phyloP scores from a whole-genome alignment of 1,284 basidiomycete species.

The Cutaneotrichosporon mucoides region DNA sequence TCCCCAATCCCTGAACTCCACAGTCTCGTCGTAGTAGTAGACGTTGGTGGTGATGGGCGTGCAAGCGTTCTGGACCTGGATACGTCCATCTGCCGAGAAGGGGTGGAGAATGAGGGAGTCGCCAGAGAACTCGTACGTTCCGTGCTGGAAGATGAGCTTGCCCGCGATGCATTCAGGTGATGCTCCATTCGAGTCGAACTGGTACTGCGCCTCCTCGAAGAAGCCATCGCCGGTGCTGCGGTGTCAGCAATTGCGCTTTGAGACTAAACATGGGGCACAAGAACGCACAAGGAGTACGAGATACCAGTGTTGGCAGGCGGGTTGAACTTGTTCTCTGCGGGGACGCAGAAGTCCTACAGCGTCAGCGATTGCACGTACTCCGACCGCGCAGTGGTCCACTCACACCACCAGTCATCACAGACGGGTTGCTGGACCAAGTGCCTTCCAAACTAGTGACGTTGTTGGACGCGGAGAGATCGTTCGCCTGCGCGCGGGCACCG shows the following conservation, averaged over 20 bases:
- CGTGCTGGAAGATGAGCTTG: conserved; percentile 80
- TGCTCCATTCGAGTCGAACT: conserved; percentile 68
- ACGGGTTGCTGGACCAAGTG: conserved; percentile 74
- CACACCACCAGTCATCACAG: conserved; percentile 76
- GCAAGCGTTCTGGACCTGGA: conserved; percentile 88
- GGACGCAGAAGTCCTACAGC: conserved; percentile 71
- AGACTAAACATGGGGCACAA: no score
- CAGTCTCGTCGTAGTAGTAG: conserved; percentile 65
- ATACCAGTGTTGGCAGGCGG: conserved; percentile 79
- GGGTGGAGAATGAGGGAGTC: conserved; percentile 72
- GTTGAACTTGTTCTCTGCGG: conserved; percentile 69
- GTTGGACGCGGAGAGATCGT: conserved; percentile 44
- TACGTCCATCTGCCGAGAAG: conserved; percentile 70
- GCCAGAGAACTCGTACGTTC: conserved; percentile 60
- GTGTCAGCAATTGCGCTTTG: conserved; percentile 4
- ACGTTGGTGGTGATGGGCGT: conserved; percentile 78
- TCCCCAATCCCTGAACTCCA: conserved; percentile 44
- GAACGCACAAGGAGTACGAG: conserved; percentile 77
- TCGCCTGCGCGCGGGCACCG: conserved; percentile 8
- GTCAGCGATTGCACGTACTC: background rate
- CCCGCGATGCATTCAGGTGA: conserved; percentile 61
- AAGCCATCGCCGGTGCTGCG: conserved; percentile 61
- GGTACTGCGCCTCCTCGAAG: conserved; percentile 83
- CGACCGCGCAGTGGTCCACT: conserved; percentile 46
- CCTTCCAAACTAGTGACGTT: conserved; percentile 67